phyloP scores from a whole-genome alignment of 2,329 filamentous ascomycete genomes.

The Ilyonectria mors-panacis region DNA sequence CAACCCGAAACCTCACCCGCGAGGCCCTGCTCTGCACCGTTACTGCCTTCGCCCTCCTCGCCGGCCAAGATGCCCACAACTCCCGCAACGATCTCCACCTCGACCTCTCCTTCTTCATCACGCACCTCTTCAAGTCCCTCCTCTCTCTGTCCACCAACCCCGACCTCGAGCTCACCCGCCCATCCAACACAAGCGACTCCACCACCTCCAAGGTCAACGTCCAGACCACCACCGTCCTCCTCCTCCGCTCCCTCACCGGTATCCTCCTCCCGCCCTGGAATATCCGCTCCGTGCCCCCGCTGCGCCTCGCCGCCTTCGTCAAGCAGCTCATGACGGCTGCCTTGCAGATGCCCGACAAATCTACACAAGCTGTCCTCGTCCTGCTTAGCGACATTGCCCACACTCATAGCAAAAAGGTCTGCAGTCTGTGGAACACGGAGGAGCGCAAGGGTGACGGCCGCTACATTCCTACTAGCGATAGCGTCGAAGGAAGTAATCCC shows the following conservation, averaged over 20 bases:
- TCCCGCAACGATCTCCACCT: slow-evolving; percentile 86
- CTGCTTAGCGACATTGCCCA: slow-evolving; percentile 84
- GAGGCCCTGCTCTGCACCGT: slow-evolving; percentile 95
- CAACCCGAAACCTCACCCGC: slow-evolving; percentile 81
- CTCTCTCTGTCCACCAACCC: slow-evolving; percentile 84
- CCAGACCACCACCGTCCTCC: slow-evolving; percentile 92
- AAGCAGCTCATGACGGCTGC: slow-evolving; percentile 90
- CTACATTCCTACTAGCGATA: slow-evolving; percentile 80
- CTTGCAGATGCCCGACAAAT: slow-evolving; percentile 93
- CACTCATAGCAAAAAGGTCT: slow-evolving; percentile 85
- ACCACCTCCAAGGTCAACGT: slow-evolving; percentile 84
- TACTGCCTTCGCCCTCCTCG: slow-evolving; percentile 95
- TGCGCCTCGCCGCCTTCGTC: slow-evolving; percentile 90
- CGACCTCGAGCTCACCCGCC: slow-evolving; percentile 83
- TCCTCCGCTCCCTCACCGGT: slow-evolving; percentile 87
- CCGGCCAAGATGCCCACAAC: slow-evolving; percentile 92
- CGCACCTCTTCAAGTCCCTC: slow-evolving; percentile 90
- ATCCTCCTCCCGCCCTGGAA: slow-evolving; percentile 84
- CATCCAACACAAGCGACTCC: slow-evolving; percentile 56
- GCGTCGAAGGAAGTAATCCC: slow-evolving; percentile 89
- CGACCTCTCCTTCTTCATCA: slow-evolving; percentile 95
- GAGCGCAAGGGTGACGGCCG: slow-evolving; percentile 92
- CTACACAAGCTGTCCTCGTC: slow-evolving; percentile 82
- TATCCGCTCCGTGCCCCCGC: slow-evolving; percentile 81
- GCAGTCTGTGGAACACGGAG: slow-evolving; percentile 93